Conservation (phyloP, 345 rosid species). For the Balakata baccata region DNA sequence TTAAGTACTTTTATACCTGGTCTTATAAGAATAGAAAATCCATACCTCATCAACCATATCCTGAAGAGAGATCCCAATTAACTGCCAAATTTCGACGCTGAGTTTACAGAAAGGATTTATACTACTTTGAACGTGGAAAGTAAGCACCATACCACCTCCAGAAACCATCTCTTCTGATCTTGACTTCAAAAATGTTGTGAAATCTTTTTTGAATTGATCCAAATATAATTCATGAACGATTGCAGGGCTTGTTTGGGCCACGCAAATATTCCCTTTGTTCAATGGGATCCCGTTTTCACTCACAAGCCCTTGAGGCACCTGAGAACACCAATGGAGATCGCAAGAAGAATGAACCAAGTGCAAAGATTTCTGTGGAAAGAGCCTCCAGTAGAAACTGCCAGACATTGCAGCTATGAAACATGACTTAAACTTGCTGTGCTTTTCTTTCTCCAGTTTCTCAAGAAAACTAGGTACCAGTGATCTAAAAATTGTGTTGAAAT, state of each 20-base stretch:
- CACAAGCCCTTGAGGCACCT: constrained; percentile 24
- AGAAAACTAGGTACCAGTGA: background rate
- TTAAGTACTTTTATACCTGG: too few relatives aligned
- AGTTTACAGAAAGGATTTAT: background rate
- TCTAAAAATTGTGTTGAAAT: constrained; percentile 41
- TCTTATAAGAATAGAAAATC: too few relatives aligned
- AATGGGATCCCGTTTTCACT: background rate
- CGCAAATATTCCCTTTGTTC: constrained; percentile 5
- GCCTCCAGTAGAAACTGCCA: constrained; percentile 6
- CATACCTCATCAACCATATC: constrained; percentile 4
- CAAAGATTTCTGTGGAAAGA: background rate
- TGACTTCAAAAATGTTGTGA: background rate
- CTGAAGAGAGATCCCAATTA: background rate
- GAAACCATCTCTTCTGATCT: background rate
- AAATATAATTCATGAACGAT: background rate
- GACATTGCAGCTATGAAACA: constrained; percentile 5
- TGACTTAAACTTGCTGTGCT: background rate
- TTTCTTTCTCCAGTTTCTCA: background rate
- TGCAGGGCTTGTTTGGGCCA: background rate
- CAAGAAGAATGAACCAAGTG: constrained; percentile 12
- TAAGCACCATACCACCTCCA: constrained; percentile 4
- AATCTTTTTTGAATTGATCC: constrained; percentile 7
- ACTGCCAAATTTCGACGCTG: background rate
- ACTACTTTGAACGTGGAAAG: background rate
- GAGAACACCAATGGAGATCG: constrained; percentile 27